phyloP scores from a whole-genome alignment of 148 eudicot species.

The Fagopyrum tataricum region DNA sequence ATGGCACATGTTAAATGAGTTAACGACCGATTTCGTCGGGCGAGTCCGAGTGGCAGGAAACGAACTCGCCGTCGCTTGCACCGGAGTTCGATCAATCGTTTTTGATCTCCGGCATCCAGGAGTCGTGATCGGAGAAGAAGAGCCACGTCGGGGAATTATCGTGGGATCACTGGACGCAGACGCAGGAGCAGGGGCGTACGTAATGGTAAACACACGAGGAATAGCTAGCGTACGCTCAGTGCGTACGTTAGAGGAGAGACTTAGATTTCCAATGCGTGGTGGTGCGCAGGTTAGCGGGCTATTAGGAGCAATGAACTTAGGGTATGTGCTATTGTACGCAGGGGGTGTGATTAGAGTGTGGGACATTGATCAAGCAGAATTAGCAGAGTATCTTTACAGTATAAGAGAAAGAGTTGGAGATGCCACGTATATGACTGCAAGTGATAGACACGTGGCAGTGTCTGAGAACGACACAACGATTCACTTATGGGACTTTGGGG shows the following conservation, averaged over 20 bases:
- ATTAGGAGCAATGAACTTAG: constrained; percentile 58
- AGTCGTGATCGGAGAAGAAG: constrained; percentile 27
- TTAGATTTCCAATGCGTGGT: constrained; percentile 39
- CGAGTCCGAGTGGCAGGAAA: constrained; percentile 45
- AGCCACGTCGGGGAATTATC: constrained; percentile 27
- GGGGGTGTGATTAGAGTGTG: constrained; percentile 57
- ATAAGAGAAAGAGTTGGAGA: constrained; percentile 55
- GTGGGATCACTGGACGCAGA: constrained; percentile 46
- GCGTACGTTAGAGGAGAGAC: constrained; percentile 39
- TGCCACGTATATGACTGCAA: constrained; percentile 37
- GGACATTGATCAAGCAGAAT: constrained; percentile 57
- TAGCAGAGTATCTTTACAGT: constrained; percentile 36
- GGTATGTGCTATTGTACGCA: constrained; percentile 42
- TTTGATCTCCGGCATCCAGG: constrained; percentile 44
- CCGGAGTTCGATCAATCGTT: constrained; percentile 34
- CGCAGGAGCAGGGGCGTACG: constrained; percentile 20
- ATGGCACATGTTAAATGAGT: constrained; percentile 68
- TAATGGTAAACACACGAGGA: constrained; percentile 42
- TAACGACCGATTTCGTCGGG: constrained; percentile 42
- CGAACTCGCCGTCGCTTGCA: constrained; percentile 61
- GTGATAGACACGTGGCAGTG: constrained; percentile 55
- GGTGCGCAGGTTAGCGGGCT: constrained; percentile 25
- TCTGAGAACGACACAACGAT: constrained; percentile 33
- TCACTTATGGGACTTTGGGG: constrained; percentile 89
- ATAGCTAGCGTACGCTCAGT: constrained; percentile 39